Evolutionary conservation across 257 asterid species (phyloP), one percentile per base, ranked within the genome.

Genomic region (Eustoma russellianum): DNA sequence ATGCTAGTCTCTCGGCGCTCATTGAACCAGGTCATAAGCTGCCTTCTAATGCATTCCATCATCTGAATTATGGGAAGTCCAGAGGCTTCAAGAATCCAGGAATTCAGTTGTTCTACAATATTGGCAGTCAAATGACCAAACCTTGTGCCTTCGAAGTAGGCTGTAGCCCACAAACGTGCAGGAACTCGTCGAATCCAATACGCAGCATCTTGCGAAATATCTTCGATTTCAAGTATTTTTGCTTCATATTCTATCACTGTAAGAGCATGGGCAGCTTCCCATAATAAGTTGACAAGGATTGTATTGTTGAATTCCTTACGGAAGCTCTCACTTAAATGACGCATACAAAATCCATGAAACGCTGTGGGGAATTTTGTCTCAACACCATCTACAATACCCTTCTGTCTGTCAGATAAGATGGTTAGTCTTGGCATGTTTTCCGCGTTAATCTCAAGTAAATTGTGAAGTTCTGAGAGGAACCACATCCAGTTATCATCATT

Each of bases 371-470:
- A 87, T 58, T 87, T 84, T 34, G 89, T 83, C 51, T 82, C 95
- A 10, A 91, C 97, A 6, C 94, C 96, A 38, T 87, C 95, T 2
- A 80, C 79, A 18, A 91, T 79, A 33, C 97, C 85, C 50, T 82
- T 80, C 63, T 82, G 95, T 72, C 98, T 77, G 49, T 87, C 96
- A 0, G 98, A 87, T 62, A 91, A 65, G 60, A 91, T 87, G 7
- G 97, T 87, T 60, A 91, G 94, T 75, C 87, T 85, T 4, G 98
- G 97, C 98, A 91, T 82, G 75, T 84, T 91, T 64, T 87, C 96
- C 8, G 96, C 77, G 55, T 90, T 90, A 57, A 80, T 68, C 80
- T 84, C 95, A 14, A 91, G 95, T 74, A 87, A 77, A 63, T 61
- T 79, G 62, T 69, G 97, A 68, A 91, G 96, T 77, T 91, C 98